Evolutionary conservation across 164 flowering plant genomes (phyloP).

Genomic region (Kalanchoe fedtschenkoi): DNA sequence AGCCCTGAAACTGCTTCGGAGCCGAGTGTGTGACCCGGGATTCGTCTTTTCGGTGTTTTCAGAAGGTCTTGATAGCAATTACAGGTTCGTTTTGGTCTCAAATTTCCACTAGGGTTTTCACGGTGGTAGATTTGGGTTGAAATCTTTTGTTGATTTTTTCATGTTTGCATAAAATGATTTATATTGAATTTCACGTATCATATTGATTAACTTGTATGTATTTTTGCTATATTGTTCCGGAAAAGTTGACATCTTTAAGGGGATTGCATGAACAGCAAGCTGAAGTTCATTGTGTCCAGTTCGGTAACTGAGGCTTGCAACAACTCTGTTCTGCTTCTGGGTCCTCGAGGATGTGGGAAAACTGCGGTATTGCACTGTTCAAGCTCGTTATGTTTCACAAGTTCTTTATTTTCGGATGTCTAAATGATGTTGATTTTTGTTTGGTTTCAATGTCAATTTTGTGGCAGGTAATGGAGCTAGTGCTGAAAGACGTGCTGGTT

Average conservation of each 20-base stretch:
- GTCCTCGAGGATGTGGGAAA: slow-evolving; percentile 93
- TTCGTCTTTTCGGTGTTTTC: slow-evolving; percentile 38
- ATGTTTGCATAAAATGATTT: neutral
- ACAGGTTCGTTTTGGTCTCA: slow-evolving; percentile 30
- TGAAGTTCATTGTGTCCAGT: slow-evolving; percentile 70
- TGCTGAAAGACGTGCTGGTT: slow-evolving; percentile 45
- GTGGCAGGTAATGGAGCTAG: slow-evolving; percentile 78
- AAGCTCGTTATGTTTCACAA: neutral
- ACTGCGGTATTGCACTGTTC: slow-evolving; percentile 31
- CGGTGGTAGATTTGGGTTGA: neutral
- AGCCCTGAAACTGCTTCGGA: slow-evolving; percentile 45
- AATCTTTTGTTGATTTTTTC: no score
- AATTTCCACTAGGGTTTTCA: neutral
- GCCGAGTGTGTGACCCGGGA: slow-evolving; percentile 46
- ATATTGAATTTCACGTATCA: neutral
- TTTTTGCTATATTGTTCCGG: neutral
- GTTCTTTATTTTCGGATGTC: neutral
- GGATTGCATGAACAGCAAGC: slow-evolving; percentile 41
- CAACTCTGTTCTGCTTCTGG: slow-evolving; percentile 79
- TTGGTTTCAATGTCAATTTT: neutral
- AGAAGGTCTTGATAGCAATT: slow-evolving; percentile 50
- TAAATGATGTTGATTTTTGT: neutral
- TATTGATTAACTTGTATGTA: neutral
- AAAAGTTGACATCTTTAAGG: neutral
- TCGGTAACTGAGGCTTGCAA: slow-evolving; percentile 78